phyloP scores from a whole-genome alignment of 768 basidiomycete genomes.

The Leccinum ochraceum region DNA sequence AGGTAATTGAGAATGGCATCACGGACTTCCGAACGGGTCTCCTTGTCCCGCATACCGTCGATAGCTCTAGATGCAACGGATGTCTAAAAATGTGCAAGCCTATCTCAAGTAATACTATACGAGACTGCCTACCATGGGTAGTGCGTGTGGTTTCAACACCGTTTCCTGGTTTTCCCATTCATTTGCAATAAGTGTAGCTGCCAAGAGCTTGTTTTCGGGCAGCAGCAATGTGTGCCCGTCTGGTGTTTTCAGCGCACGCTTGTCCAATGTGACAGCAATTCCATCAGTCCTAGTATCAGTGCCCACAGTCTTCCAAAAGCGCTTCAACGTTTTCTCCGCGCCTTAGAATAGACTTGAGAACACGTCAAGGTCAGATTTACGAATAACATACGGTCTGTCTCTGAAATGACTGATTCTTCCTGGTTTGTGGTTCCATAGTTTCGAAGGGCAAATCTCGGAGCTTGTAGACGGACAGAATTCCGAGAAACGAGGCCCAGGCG shows the following conservation, averaged over 20 bases:
- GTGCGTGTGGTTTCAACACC: constrained; percentile 82
- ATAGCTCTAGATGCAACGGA: constrained; percentile 89
- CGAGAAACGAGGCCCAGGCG: constrained; percentile 7
- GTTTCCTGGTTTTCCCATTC: constrained; percentile 97
- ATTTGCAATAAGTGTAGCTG: constrained; percentile 84
- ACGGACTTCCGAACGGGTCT: constrained; percentile 61
- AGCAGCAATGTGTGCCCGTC: constrained; percentile 73
- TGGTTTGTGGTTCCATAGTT: constrained; percentile 18
- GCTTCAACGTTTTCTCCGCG: constrained; percentile 80
- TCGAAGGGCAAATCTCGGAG: constrained; percentile 1
- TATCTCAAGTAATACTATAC: not conserved
- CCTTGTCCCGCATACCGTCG: constrained; percentile 65
- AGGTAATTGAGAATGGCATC: constrained; percentile 77
- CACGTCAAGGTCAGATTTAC: not conserved
- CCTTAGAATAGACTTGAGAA: constrained; percentile 46
- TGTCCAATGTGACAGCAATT: constrained; percentile 74
- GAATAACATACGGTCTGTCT: constrained; percentile 59
- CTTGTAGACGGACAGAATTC: not conserved
- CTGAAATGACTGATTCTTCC: constrained; percentile 52
- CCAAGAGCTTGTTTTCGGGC: constrained; percentile 65
- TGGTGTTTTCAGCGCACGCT: constrained; percentile 85
- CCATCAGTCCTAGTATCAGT: constrained; percentile 58
- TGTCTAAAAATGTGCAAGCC: constrained; percentile 55
- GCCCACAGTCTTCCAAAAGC: constrained; percentile 95
- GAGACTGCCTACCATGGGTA: constrained; percentile 72